Evolutionary conservation across 345 rosid species (phyloP), one percentile per base, ranked within the genome.

Genomic region (Turnera subulata): DNA sequence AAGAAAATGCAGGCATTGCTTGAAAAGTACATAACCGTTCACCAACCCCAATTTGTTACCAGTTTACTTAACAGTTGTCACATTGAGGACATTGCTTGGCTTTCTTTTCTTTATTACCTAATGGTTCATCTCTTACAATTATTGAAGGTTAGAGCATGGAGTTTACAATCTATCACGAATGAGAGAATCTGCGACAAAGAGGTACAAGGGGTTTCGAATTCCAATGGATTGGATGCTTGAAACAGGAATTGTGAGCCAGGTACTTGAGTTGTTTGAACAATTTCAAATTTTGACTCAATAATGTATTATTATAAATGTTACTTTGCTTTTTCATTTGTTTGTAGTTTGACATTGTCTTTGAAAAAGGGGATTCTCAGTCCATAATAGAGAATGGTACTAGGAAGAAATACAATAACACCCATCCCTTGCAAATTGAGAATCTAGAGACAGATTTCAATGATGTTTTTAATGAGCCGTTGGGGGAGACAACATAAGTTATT

Each of bases 181-280:
- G 95, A 82, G 84, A 60, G 99, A 94, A 81, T 88, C 99, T 0
- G 85, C 96, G 0, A 68, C 89, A 0, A 82, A 72, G 5, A 72
- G 92, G 55, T 94, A 75, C 65, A 85, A 71, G 61, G 76, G 66
- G 16, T 85, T 85, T 55, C 90, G 72, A 26, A 90, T 94, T 75
- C 97, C 99, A 24, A 78, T 68, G 69, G 82, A 80, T 44, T 94
- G 99, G 99, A 85, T 94, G 96, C 91, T 88, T 33, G 99, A 94
- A 65, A 82, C 81, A 37, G 99, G 97, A 43, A 80, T 87, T 16
- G 82, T 82, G 13, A 85, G 80, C 76, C 96, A 88, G 97, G 99
- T 94, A 71, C 33, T 13, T 21, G 25, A 0, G 5, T 21, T 10
- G 23, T 3, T n/a, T 26, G 26, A 18, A n/a, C n/a, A n/a, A n/a